These are phyloP conservation scores for Pythium utonaiense DNA, from an alignment of 352 stramenopile genomes.

Conservation along the genomic window DNA sequence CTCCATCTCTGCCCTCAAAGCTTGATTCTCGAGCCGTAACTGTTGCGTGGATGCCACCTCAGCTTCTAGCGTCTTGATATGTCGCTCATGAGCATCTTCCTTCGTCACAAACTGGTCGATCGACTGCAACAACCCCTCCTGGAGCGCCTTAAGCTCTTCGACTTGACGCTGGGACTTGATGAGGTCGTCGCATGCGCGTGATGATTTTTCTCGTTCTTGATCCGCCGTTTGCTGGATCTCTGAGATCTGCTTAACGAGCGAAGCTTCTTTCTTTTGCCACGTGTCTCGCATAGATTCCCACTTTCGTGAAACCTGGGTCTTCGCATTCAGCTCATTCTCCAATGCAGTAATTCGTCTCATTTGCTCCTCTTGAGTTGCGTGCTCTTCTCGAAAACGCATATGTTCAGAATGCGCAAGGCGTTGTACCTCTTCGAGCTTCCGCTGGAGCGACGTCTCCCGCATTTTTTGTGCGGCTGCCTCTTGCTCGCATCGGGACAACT, in stretches of 20 bases:
- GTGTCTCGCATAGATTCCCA: conserved; percentile 8
- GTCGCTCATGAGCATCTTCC: conserved; percentile 17
- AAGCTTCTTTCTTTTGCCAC: conserved; percentile 25
- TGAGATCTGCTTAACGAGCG: conserved; percentile 25
- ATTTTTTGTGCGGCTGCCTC: conserved; percentile 17
- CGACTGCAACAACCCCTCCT: conserved; percentile 62
- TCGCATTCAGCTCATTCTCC: conserved; percentile 23
- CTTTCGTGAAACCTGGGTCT: conserved; percentile 6
- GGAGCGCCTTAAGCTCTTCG: conserved; percentile 57
- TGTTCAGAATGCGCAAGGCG: conserved; percentile 31
- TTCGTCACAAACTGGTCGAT: conserved; percentile 50
- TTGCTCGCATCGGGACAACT: conserved; percentile 18
- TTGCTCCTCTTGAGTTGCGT: conserved; percentile 10
- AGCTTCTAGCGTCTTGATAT: conserved; percentile 21
- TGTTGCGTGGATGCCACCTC: conserved; percentile 12
- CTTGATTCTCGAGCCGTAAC: neutral
- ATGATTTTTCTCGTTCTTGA: neutral
- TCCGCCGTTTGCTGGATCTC: conserved; percentile 18
- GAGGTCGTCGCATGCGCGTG: conserved; percentile 18
- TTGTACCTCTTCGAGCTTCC: conserved; percentile 28
- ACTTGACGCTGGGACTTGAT: conserved; percentile 28
- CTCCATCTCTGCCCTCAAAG: neutral
- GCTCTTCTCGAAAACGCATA: conserved; percentile 16
- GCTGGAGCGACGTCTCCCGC: conserved; percentile 27
- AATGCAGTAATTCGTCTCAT: conserved; percentile 15